Conservation (phyloP, 352 stramenopile species). For the Phytophthora sp. region DNA sequence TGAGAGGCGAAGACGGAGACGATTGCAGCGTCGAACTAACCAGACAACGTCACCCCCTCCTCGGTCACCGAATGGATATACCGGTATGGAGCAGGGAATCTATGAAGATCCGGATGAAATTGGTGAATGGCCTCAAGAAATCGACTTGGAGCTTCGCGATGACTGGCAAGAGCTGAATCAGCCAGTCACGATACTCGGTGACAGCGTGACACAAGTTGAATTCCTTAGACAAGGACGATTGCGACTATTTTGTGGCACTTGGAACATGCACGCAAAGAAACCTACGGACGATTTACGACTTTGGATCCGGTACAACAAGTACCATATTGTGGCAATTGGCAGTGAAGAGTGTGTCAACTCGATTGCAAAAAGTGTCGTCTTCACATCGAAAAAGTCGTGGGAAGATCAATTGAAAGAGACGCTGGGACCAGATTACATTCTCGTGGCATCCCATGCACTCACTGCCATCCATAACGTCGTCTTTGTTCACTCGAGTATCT, state of each 20-base stretch:
- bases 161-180: constrained; percentile 64
- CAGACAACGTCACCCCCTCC: background rate
- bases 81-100: constrained; percentile 5
- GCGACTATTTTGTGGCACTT: constrained; percentile 83
- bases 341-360: constrained; percentile 95
- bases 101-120: constrained; percentile 36
- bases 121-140: constrained; percentile 54
- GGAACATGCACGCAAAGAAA: constrained; percentile 87
- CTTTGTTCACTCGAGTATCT: constrained; percentile 90
- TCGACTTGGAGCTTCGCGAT: constrained; percentile 55
- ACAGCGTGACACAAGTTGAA: constrained; percentile 38
- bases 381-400: constrained; percentile 90
- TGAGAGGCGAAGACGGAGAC: constrained; percentile 15
- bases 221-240: constrained; percentile 57
- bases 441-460: constrained; percentile 90
- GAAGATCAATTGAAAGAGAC: constrained; percentile 61
- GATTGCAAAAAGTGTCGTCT: constrained; percentile 93
- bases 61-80: background rate
- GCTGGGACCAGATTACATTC: constrained; percentile 86
- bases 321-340: constrained; percentile 88
- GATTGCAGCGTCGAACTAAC: constrained; percentile 13
- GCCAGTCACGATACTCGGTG: constrained; percentile 19
- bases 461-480: constrained; percentile 95
- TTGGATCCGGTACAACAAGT: constrained; percentile 81
- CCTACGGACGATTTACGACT: constrained; percentile 59